Base-by-base conservation (phyloP, 2,329 filamentous ascomycete species). In the Botrytis aclada region DNA sequence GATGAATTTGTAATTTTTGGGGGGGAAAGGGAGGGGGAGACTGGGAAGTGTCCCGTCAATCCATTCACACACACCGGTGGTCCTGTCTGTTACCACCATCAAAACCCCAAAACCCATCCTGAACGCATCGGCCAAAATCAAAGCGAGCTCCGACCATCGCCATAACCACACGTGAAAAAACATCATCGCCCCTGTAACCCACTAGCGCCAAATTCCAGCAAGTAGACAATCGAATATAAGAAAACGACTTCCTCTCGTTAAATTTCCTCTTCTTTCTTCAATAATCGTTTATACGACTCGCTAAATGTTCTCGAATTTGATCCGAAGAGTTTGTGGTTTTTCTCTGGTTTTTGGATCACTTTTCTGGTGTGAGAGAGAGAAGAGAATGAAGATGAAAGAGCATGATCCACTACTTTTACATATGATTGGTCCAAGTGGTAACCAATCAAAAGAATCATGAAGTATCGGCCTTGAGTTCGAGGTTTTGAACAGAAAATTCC, bases 121-220 rank as follows among this genome's bases (percentile, higher is more conserved):
- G 25, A 54, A 43, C 37, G 29, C n/a, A 10, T 66, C 65, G 65
- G 65, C 54, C 54, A 69, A 69, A 45, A 69, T 32, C 8, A 25
- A 56, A 41, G n/a, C 65, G 34, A 37, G 5, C 37, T 22, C 65
- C 47, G 65, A 56, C 5, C 29, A 1, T 29, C 34, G 1, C 22
- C 51, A 18, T 29, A 29, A 3, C 54, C 20, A 14, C 70, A 72
- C 70, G 70, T 72, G 62, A 72, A 69, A 67, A 58, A 54, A 66
- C 63, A 72, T 69, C 70, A 72, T 72, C 70, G 70, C 63, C 70
- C 62, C 51, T 62, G 62, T 67, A 25, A 20, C 37, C 14, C 51
- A 67, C 34, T 72, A 72, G 70, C 62, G 70, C 39, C 39, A 69
- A 58, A 29, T 32, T 61, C 18, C 41, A 66, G 34, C 61, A 54